Base-by-base conservation (phyloP, 2,329 filamentous ascomycete species). In the Tolypocladium cylindrosporum region DNA sequence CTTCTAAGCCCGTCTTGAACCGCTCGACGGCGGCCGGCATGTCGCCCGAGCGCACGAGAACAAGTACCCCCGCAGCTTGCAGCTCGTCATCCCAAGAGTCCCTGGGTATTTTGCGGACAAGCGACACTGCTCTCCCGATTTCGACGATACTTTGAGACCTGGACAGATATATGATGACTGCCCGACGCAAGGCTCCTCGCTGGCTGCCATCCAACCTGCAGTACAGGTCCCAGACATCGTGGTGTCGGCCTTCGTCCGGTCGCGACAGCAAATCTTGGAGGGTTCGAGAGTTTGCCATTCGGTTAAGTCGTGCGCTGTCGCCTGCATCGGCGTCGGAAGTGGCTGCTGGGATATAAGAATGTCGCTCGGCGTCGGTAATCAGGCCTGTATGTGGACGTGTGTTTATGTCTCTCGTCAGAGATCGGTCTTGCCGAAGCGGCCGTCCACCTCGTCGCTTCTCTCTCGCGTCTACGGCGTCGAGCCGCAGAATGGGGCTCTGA, bases 221-320 rank as follows among this genome's bases (percentile, higher is more conserved):
- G 61, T 77, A 82, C 16, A 74, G 61, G 19, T 71, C 65, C 77
- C 79, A 82, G 21, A 77, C 69, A 31, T 72, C 67, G 37, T 76
- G 74, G 58, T 76, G 73, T 9, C 61, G 63, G n/a, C 65, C 56
- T 7, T 64, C 67, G 19, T 64, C 55, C 16, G 57, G 57, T 27
- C 63, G 59, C 3, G 61, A 62, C 53, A 75, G 61, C 8, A 74
- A 48, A 6, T 65, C 60, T 24, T 53, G 41, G 19, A 62, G 57
- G 2, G 36, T 57, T 13, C 31, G 4, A 63, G 53, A 9, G 40
- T 41, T 54, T 55, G 41, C 16, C 61, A 21, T 21, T 53, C 57
- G 21, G 50, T 37, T 48, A 37, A 39, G 6, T 42, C 34, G 36
- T 52, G 55, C 24, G 14, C 27, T 39, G 53, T 57, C 27, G 34